Conservation (phyloP, 23 red algal species). For the Gracilariopsis chorda region DNA sequence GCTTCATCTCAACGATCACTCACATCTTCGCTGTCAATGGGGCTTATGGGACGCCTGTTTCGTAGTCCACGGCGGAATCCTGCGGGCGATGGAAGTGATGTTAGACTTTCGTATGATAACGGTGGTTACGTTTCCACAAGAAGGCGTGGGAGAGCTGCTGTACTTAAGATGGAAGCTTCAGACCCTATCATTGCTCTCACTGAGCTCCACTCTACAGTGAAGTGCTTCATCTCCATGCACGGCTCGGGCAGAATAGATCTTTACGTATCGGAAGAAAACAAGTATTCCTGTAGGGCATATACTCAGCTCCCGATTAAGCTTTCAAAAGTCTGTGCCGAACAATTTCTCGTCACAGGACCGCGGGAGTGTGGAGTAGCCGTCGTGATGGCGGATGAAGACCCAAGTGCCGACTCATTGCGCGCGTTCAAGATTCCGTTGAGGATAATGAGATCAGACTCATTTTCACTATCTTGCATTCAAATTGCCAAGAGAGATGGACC, state of each 20-base stretch:
- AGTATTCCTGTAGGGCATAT: constrained; percentile 22
- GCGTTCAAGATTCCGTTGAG: constrained; percentile 24
- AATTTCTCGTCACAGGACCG: constrained; percentile 41
- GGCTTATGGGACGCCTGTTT: constrained; percentile 35
- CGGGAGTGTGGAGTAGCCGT: constrained; percentile 18
- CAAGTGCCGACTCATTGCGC: constrained; percentile 55
- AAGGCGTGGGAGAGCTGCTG: background rate
- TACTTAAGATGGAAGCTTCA: background rate
- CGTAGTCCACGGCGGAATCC: constrained; percentile 9
- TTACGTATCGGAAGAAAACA: background rate
- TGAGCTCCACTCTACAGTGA: background rate
- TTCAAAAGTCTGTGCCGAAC: background rate
- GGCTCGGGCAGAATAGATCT: constrained; percentile 18
- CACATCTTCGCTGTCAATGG: constrained; percentile 36
- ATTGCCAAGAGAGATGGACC: constrained; percentile 44
- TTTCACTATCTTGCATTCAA: constrained; percentile 27
- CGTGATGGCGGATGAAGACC: constrained; percentile 54
- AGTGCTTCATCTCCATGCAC: background rate
- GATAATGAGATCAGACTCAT: background rate
- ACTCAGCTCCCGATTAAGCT: constrained; percentile 26
- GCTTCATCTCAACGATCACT: constrained; percentile 28
- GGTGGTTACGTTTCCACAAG: background rate
- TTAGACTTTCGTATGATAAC: background rate
- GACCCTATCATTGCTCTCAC: constrained; percentile 27
- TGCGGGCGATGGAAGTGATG: background rate